Conservation (phyloP, 257 asterid genomes). For the Orobanche coerulescens region DNA sequence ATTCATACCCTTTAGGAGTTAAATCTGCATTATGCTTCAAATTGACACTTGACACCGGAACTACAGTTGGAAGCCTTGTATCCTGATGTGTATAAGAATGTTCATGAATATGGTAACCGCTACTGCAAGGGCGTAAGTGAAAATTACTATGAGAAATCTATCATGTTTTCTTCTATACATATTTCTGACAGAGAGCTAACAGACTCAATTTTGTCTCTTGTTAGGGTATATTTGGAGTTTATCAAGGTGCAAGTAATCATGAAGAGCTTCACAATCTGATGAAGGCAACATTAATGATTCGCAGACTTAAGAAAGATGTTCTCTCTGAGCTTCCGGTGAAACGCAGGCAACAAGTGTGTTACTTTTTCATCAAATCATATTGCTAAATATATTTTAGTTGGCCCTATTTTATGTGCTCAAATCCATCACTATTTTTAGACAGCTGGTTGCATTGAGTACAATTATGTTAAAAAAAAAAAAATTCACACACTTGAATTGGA, state of each 20-base stretch:
- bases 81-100: slow-evolving; percentile 74
- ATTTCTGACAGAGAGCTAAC: slow-evolving; percentile 14
- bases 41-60: slow-evolving; percentile 23
- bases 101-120: slow-evolving; percentile 85
- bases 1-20: slow-evolving; percentile 3
- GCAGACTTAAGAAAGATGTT: slow-evolving; percentile 93
- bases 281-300: slow-evolving; percentile 88
- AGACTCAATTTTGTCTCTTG: slow-evolving; percentile 17
- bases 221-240: slow-evolving; percentile 77
- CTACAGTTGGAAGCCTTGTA: slow-evolving; percentile 83
- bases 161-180: slow-evolving; percentile 3
- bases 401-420: too few species aligned
- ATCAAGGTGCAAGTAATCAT: slow-evolving; percentile 97
- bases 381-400: too few species aligned
- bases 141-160: slow-evolving; percentile 18
- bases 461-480: too few species aligned
- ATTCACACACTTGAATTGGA: too few species aligned
- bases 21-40: slow-evolving; percentile 12
- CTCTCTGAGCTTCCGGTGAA: slow-evolving; percentile 86
- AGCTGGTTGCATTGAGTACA: too few species aligned
- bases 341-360: slow-evolving; percentile 80
- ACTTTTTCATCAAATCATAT: not conserved
- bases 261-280: slow-evolving; percentile 95
- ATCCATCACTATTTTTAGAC: too few species aligned
- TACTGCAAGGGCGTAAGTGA: slow-evolving; percentile 98